Conservation (phyloP, 2,329 filamentous ascomycete genomes). For the Cadophora sp. region DNA sequence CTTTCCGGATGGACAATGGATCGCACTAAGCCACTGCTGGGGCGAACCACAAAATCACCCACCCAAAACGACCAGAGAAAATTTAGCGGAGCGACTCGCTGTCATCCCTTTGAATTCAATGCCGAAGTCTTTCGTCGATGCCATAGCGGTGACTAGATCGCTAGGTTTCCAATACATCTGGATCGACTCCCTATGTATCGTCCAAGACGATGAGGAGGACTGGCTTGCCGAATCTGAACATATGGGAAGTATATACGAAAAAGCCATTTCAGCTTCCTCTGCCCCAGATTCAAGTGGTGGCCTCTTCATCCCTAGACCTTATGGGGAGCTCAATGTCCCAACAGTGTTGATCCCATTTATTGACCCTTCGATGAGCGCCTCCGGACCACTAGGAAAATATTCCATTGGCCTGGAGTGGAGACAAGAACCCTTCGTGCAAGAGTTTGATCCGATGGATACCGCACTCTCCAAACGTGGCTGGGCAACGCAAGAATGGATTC, state of each 20-base stretch:
- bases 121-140: conserved; percentile 10
- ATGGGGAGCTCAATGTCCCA: background rate
- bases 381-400: background rate
- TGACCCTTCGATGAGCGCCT: background rate
- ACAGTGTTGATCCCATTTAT: background rate
- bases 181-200: conserved; percentile 18
- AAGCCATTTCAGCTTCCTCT: conserved; percentile 9
- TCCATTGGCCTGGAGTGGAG: conserved; percentile 9
- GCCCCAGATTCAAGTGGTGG: background rate
- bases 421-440: conserved; percentile 4
- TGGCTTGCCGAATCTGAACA: conserved; percentile 12
- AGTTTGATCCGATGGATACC: background rate
- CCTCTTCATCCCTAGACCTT: background rate
- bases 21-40: conserved; percentile 19
- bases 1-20: background rate
- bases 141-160: background rate
- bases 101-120: background rate
- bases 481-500: conserved; percentile 14
- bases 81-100: background rate
- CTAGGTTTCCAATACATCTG: conserved; percentile 9
- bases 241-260: conserved; percentile 13
- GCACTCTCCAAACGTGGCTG: conserved; percentile 6
- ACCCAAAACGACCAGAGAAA: conserved; percentile 3
- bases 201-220: conserved; percentile 14
- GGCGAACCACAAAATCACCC: conserved; percentile 1